These are phyloP conservation scores for Candida boleticola DNA, from an alignment of 805 yeast species.

Conservation along the genomic window DNA sequence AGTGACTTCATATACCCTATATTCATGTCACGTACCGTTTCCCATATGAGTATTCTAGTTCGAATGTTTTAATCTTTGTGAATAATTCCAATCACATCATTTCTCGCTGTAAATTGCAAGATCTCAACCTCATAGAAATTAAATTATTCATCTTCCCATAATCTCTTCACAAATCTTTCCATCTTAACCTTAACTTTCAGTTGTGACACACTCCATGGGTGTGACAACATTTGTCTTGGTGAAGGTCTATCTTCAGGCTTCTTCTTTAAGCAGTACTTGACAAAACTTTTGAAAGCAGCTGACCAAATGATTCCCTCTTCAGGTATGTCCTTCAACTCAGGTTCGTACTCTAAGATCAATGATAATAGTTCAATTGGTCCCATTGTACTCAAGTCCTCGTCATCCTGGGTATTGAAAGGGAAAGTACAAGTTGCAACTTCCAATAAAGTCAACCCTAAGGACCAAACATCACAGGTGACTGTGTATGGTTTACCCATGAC, in stretches of 20 bases:
- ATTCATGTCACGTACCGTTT: too few relatives aligned
- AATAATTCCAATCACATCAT: too few relatives aligned
- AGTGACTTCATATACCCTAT: too few relatives aligned
- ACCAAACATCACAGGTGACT: conserved; percentile 96
- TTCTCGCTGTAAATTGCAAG: too few relatives aligned
- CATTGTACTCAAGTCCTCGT: conserved; percentile 30
- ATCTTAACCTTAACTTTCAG: conserved; percentile 69
- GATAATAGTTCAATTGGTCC: conserved; percentile 83
- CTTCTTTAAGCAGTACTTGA: conserved; percentile 77
- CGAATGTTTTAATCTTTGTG: too few relatives aligned
- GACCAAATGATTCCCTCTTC: conserved; percentile 78
- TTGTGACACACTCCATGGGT: conserved; percentile 90
- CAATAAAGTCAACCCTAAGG: conserved; percentile 73
- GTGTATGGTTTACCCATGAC: conserved; percentile 94
- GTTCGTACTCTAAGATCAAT: conserved; percentile 78
- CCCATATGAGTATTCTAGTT: too few relatives aligned
- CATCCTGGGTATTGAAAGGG: conserved; percentile 54
- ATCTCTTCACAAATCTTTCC: conserved; percentile 77
- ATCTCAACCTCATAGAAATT: too few relatives aligned
- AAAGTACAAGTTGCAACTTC: conserved; percentile 93
- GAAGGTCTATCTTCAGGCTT: conserved; percentile 80
- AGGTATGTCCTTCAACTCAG: conserved; percentile 75
- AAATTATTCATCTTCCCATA: conserved; percentile 55
- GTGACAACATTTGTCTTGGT: conserved; percentile 89
- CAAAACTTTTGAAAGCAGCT: conserved; percentile 75